phyloP scores from a whole-genome alignment of 306 rosid species.

The Carpinus fangiana region DNA sequence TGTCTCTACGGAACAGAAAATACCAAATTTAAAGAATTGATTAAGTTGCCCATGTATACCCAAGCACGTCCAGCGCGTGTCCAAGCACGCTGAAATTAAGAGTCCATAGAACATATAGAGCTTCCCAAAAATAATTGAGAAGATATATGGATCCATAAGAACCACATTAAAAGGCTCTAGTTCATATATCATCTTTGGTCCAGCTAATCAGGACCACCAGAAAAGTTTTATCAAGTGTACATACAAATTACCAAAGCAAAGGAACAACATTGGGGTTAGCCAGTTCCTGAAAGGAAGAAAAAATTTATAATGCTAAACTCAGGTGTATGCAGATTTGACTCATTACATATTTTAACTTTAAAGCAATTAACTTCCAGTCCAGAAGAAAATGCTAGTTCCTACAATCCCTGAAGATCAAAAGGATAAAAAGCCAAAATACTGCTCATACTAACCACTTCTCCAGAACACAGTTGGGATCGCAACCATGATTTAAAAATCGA shows the following conservation, averaged over 20 bases:
- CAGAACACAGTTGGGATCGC: slow-evolving; percentile 86
- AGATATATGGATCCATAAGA: not conserved
- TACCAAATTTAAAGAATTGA: not conserved
- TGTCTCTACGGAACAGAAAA: not conserved
- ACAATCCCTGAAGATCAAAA: slow-evolving; percentile 12
- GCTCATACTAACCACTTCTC: slow-evolving; percentile 81
- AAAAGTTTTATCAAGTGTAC: not conserved
- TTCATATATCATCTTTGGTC: not conserved
- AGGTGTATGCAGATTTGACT: not conserved
- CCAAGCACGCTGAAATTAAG: not conserved
- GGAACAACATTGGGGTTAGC: not conserved
- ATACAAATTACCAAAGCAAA: not conserved
- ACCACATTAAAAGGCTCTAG: not conserved
- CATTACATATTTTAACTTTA: not conserved
- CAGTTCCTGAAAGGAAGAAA: not conserved
- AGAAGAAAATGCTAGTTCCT: not conserved
- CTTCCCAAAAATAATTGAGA: not conserved
- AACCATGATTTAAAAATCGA: slow-evolving; percentile 88
- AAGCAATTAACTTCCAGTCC: not conserved
- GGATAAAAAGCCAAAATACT: not conserved
- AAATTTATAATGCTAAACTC: not conserved
- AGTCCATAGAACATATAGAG: not conserved
- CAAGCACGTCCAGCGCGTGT: not conserved
- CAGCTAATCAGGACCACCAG: not conserved
- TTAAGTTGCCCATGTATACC: not conserved